Percentiles rank a stretch among this genome's conserved stretches.
phyloP scores from a whole-genome alignment of 139 green algal genomes.

The Bryopsis sp. region DNA sequence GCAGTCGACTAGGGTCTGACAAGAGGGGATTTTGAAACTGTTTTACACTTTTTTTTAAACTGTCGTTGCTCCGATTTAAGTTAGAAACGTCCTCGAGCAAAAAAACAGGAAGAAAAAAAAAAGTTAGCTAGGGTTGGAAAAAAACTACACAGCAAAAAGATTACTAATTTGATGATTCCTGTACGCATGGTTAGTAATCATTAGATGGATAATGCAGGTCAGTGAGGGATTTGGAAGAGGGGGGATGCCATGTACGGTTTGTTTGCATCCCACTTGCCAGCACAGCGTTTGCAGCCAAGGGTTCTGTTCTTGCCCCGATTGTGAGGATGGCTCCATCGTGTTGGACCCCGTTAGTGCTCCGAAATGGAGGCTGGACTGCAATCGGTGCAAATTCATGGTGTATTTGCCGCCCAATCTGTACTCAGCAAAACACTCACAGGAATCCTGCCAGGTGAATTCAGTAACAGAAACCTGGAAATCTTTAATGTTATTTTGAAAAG shows the following conservation, averaged over 20 bases:
- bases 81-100: too few species aligned
- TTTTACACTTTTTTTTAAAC: neutral
- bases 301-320: conserved; percentile 50
- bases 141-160: too few species aligned
- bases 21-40: neutral
- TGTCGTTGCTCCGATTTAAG: too few species aligned
- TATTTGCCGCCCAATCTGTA: conserved; percentile 66
- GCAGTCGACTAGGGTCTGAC: too few species aligned
- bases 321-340: conserved; percentile 45
- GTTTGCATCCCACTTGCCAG: conserved; percentile 61
- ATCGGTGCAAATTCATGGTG: conserved; percentile 69
- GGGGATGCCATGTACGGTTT: conserved; percentile 75
- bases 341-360: conserved; percentile 70
- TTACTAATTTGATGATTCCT: too few species aligned
- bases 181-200: neutral
- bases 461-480: neutral
- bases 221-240: conserved; percentile 26
- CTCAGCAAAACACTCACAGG: conserved; percentile 35
- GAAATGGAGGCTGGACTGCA: conserved; percentile 76
- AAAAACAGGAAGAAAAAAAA: too few species aligned
- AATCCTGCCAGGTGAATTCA: conserved; percentile 43
- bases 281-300: conserved; percentile 28
- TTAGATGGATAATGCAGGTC: conserved; percentile 15
- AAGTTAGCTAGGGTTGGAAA: too few species aligned
- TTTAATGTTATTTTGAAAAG: neutral